phyloP scores from a whole-genome alignment of 2,329 filamentous ascomycete genomes.

The Fusarium setosum region DNA sequence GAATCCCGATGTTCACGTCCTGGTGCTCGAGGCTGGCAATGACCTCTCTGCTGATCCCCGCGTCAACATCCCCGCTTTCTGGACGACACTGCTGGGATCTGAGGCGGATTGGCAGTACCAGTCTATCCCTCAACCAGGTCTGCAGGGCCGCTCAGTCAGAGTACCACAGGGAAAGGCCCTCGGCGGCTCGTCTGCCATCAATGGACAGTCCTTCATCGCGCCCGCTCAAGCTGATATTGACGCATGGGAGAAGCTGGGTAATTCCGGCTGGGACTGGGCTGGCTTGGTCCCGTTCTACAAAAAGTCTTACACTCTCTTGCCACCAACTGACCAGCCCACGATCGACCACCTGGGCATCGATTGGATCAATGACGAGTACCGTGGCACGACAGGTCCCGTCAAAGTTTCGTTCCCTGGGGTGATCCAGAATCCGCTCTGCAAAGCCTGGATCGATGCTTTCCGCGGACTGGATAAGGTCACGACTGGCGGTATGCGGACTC shows the following conservation, averaged over 20 bases:
- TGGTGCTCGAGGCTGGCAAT: not conserved
- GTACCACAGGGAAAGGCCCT: not conserved
- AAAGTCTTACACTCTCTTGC: not conserved
- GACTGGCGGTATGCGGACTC: not conserved
- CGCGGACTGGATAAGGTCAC: not conserved
- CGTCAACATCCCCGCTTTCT: not conserved
- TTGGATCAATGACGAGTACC: not conserved
- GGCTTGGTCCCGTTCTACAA: not conserved
- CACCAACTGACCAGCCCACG: not conserved
- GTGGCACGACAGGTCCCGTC: not conserved
- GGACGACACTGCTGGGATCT: not conserved
- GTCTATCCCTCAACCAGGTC: not conserved
- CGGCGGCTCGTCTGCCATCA: not conserved
- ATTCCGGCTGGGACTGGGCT: conserved; percentile 1
- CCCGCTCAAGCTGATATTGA: not conserved
- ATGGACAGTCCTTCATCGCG: not conserved
- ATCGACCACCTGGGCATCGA: not conserved
- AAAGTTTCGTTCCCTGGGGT: not conserved
- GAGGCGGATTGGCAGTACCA: not conserved
- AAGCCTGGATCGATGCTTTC: not conserved
- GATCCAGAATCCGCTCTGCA: not conserved
- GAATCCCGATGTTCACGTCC: not conserved
- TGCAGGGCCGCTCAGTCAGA: not conserved
- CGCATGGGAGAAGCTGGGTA: not conserved
- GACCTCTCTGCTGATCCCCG: not conserved